Percentiles rank a stretch among this genome's conserved stretches.
Conservation (phyloP, 192 early-diverging fungal species). For the Mortierella alpina region DNA sequence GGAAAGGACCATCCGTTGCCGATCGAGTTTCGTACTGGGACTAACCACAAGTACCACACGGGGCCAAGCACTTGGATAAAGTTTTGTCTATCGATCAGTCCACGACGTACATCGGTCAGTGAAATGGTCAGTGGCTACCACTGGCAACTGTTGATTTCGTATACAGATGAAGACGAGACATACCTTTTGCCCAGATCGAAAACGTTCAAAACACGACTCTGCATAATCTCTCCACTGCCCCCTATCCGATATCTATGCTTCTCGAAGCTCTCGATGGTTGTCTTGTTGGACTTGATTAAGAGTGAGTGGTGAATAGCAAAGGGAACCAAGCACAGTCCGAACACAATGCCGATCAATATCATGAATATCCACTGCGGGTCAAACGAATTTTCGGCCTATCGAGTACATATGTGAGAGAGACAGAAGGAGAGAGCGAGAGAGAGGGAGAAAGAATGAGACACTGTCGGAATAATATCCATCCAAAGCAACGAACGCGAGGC, state of each 20-base stretch:
- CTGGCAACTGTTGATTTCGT: neutral
- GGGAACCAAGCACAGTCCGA: slow-evolving; percentile 49
- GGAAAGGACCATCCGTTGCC: slow-evolving; percentile 67
- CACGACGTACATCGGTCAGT: neutral
- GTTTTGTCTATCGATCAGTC: slow-evolving; percentile 50
- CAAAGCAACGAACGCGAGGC: neutral
- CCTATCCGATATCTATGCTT: slow-evolving; percentile 46
- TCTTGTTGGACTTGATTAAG: slow-evolving; percentile 52
- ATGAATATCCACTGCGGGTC: slow-evolving; percentile 57
- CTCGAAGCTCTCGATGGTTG: slow-evolving; percentile 57
- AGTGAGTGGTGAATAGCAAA: slow-evolving; percentile 52
- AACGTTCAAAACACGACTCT: slow-evolving; percentile 52
- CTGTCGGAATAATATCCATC: too few species aligned
- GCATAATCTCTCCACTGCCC: slow-evolving; percentile 40
- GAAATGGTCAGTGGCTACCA: too few species aligned
- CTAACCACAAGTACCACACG: slow-evolving; percentile 62
- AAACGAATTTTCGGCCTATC: slow-evolving; percentile 35
- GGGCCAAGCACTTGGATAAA: slow-evolving; percentile 69
- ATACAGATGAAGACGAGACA: neutral
- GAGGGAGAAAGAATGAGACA: neutral
- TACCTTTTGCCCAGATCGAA: slow-evolving; percentile 56
- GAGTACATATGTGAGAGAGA: neutral
- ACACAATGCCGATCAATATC: slow-evolving; percentile 45
- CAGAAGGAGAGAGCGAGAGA: neutral
- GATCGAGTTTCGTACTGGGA: slow-evolving; percentile 60